Evolutionary conservation across 2,329 filamentous ascomycete genomes (phyloP), one percentile per base, ranked within the genome.

Genomic region (Beauveria sp.): DNA sequence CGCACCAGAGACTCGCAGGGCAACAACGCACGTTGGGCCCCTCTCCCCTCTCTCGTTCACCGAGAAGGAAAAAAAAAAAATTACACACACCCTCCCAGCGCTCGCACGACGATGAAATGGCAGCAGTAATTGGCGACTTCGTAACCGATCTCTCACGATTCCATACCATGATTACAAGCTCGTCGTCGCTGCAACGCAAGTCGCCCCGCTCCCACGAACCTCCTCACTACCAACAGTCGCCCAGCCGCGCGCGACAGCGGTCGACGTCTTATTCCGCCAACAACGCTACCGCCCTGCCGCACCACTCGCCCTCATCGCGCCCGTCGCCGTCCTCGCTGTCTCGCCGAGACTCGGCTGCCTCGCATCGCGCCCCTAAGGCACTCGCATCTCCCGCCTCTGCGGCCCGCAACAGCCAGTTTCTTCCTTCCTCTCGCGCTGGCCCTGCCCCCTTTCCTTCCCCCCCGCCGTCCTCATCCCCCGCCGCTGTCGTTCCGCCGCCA

Each of bases 131-230:
- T 68, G 82, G 83, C 74, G 90, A 93, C 79, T 86, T 86, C 78
- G 85, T 86, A 76, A 83, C 89, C 74, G 86, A 91, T 77, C 81
- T 86, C 68, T 81, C 84, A 69, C 83, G 86, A 76, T 87, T 88
- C 76, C 84, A 86, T 79, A 85, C 81, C 77, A 89, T 86, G 81
- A 88, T 91, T 78, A 75, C 77, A 63, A 74, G 76, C 61, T 58
- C 61, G 1, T 73, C 79, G 50, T 75, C 76, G 56, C 68, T 79
- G 65, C 74, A 73, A 65, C 78, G 57, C 57, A 59, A 77, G 65
- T 77, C 77, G 65, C 79, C 79, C 66, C 78, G 79, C 66, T 77
- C 77, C 65, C 77, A 77, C 70, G 50, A 38, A 62, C 68, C 66
- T 62, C 66, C 50, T 66, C 68, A 43, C 63, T 65, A 66, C 50